These are phyloP conservation scores for Acanthochlamys bracteata DNA, from an alignment of 106 monocot genomes.

Conservation along the genomic window DNA sequence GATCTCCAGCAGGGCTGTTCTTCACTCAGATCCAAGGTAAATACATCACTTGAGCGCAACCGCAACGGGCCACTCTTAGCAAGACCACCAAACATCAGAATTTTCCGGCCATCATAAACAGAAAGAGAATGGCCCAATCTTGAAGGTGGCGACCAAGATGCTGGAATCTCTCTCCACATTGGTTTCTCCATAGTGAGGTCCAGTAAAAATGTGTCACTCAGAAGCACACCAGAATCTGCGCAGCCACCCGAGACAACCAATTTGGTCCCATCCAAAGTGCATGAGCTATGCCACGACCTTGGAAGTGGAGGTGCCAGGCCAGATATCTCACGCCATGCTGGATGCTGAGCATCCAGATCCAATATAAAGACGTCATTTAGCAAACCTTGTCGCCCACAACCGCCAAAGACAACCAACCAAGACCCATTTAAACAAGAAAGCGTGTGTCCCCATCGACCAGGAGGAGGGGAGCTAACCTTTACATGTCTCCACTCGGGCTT, in stretches of 20 bases:
- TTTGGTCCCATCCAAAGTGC: constrained; percentile 84
- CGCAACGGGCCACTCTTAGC: constrained; percentile 90
- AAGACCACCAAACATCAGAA: constrained; percentile 93
- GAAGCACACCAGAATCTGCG: constrained; percentile 90
- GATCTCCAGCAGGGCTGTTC: constrained; percentile 75
- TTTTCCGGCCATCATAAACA: constrained; percentile 73
- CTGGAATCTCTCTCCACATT: constrained; percentile 85
- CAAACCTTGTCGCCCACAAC: constrained; percentile 79
- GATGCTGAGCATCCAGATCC: constrained; percentile 84
- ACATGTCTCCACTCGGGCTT: constrained; percentile 85
- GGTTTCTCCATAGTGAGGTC: constrained; percentile 91
- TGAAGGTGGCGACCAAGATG: constrained; percentile 86
- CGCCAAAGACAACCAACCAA: constrained; percentile 88
- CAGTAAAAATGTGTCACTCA: constrained; percentile 82
- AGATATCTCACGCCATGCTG: constrained; percentile 80
- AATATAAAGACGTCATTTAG: constrained; percentile 91
- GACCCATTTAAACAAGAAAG: constrained; percentile 87
- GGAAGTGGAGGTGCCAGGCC: constrained; percentile 79
- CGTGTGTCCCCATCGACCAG: constrained; percentile 93
- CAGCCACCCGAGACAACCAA: constrained; percentile 94
- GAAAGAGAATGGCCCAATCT: constrained; percentile 81
- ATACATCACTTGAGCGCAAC: constrained; percentile 83
- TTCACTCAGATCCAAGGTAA: constrained; percentile 81
- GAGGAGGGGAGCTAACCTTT: constrained; percentile 82
- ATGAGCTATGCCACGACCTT: constrained; percentile 95